phyloP scores from a whole-genome alignment of 768 basidiomycete genomes.

The Tricholoma sp. region DNA sequence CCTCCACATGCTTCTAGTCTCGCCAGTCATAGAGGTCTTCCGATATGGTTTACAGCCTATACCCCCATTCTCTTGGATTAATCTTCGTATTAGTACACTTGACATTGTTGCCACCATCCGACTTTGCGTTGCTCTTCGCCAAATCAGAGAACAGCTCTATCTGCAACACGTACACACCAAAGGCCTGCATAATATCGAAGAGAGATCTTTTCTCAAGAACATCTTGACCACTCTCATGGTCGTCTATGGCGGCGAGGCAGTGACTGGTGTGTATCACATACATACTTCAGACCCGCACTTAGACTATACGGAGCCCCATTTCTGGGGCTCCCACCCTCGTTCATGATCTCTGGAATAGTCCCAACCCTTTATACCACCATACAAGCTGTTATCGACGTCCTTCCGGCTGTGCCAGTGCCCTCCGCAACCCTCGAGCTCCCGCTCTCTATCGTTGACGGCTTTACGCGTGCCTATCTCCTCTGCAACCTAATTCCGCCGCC shows the following conservation, averaged over 20 bases:
- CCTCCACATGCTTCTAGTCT: conserved; percentile 29
- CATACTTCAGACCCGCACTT: not conserved
- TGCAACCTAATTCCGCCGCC: conserved; percentile 73
- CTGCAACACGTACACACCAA: conserved; percentile 39
- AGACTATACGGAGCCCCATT: conserved; percentile 44
- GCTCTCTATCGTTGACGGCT: conserved; percentile 68
- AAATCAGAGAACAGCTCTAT: conserved; percentile 50
- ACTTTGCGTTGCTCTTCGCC: conserved; percentile 64
- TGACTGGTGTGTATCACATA: conserved; percentile 44
- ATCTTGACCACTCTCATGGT: conserved; percentile 54
- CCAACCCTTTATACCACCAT: conserved; percentile 55
- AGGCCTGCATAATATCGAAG: conserved; percentile 34
- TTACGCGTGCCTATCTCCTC: conserved; percentile 73
- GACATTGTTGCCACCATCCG: conserved; percentile 66
- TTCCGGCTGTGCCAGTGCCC: conserved; percentile 53
- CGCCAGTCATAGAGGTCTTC: conserved; percentile 46
- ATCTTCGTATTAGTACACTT: conserved; percentile 50
- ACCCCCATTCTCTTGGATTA: conserved; percentile 66
- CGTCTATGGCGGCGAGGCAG: conserved; percentile 76
- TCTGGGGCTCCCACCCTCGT: conserved; percentile 66
- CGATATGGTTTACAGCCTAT: conserved; percentile 51
- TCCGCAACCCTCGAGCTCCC: conserved; percentile 62
- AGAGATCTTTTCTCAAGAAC: conserved; percentile 54
- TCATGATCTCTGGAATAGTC: conserved; percentile 68
- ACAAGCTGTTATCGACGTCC: conserved; percentile 56